Evolutionary conservation across 2,329 filamentous ascomycete genomes (phyloP).

Genomic region (Fusarium domesticum): DNA sequence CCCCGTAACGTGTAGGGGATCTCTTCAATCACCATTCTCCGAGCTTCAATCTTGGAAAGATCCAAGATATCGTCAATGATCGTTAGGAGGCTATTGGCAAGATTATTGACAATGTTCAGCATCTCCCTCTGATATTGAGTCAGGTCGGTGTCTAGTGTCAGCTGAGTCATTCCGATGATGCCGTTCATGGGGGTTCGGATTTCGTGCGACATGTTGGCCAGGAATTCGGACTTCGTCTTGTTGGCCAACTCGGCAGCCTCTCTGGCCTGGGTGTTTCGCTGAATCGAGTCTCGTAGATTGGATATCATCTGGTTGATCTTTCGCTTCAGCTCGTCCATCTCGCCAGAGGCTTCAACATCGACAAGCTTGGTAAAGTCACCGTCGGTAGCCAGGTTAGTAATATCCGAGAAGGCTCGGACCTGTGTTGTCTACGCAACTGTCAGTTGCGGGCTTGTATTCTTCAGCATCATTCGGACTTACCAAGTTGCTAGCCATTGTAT

Average conservation of each 20-base stretch:
- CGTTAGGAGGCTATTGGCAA: slow-evolving; percentile 92
- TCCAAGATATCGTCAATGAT: slow-evolving; percentile 87
- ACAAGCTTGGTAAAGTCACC: slow-evolving; percentile 97
- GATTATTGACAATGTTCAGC: slow-evolving; percentile 95
- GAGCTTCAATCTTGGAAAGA: slow-evolving; percentile 83
- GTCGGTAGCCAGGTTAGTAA: slow-evolving; percentile 95
- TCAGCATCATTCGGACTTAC: slow-evolving; percentile 35
- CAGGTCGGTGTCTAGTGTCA: slow-evolving; percentile 91
- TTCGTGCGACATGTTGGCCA: slow-evolving; percentile 99
- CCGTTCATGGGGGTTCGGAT: slow-evolving; percentile 97
- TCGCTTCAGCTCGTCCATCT: slow-evolving; percentile 98
- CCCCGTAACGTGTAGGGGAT: slow-evolving; percentile 93
- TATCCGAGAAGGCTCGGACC: slow-evolving; percentile 96
- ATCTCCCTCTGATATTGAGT: slow-evolving; percentile 96
- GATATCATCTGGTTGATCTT: slow-evolving; percentile 99
- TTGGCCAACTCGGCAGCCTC: slow-evolving; percentile 96
- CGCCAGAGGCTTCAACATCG: slow-evolving; percentile 93
- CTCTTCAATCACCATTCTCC: slow-evolving; percentile 97
- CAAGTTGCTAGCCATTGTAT: slow-evolving; percentile 78
- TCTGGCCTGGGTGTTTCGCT: slow-evolving; percentile 91
- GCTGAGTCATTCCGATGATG: slow-evolving; percentile 96
- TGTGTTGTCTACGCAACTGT: slow-evolving; percentile 75
- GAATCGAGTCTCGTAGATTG: slow-evolving; percentile 91
- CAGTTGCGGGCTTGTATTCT: background rate
- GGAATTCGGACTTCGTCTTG: slow-evolving; percentile 96